Conservation (phyloP, 495 filamentous ascomycete genomes). For the Aspergillus haitiensis region DNA sequence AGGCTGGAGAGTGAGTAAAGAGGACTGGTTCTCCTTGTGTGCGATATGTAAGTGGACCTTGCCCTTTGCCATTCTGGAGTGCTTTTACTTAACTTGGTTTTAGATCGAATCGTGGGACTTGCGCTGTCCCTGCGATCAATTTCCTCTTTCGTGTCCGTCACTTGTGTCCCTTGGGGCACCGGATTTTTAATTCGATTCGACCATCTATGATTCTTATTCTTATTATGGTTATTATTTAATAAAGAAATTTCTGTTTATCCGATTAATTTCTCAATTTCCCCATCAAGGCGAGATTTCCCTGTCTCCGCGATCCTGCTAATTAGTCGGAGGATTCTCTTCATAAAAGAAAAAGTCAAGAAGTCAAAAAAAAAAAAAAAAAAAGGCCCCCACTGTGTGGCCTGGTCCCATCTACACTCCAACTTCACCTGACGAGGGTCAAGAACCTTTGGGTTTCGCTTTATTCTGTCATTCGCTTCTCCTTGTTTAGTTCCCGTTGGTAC, state of each 20-base stretch:
- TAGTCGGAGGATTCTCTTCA: no score
- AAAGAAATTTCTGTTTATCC: conserved; percentile 4
- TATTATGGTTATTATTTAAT: neutral
- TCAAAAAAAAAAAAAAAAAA: neutral
- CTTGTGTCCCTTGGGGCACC: conserved; percentile 12
- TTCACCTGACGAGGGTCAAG: neutral
- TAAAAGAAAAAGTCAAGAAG: neutral
- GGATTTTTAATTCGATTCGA: conserved; percentile 11
- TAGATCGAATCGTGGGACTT: conserved; percentile 13
- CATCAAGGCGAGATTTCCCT: neutral
- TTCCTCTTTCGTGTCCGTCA: conserved; percentile 11
- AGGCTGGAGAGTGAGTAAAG: neutral
- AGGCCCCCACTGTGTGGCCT: neutral
- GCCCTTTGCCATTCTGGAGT: conserved; percentile 1
- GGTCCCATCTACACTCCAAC: neutral
- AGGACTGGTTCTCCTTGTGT: no score
- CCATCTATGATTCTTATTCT: conserved; percentile 1
- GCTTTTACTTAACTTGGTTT: conserved; percentile 10
- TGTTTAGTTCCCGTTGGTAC: neutral
- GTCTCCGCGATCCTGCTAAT: neutral
- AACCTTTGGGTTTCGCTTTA: neutral
- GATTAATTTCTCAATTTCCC: neutral
- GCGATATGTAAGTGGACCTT: neutral
- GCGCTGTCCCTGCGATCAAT: conserved; percentile 6
- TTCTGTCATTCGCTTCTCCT: conserved; percentile 13